Base-by-base conservation (phyloP, 768 basidiomycete species). In the Phylloporus arenicola region DNA sequence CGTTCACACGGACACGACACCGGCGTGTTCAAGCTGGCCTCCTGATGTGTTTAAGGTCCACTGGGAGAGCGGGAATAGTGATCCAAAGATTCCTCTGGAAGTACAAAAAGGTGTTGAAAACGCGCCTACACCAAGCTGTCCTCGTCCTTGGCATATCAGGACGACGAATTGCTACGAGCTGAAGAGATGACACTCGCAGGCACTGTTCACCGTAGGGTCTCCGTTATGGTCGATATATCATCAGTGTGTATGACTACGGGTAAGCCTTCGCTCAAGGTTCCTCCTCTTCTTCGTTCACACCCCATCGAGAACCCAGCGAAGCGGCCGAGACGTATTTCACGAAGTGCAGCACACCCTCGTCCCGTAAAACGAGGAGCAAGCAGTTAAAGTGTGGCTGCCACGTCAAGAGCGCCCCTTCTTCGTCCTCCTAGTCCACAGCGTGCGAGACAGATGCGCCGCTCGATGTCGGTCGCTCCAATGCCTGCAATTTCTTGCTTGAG, bases 241-340 rank as follows among this genome's bases (percentile, higher is more conserved):
- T 38, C 13, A 6, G 17, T 19, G 27, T 48, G 49, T 40, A 44
- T 20, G n/a, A 14, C 41, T 43, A 8, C 13, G 11, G 37, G 27
- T 1, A 16, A 33, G 13, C 31, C 6, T 33, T 33, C n/a, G 11
- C 7, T 41, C 39, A 41, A 16, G 39, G 22, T 7, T 84, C 52
- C 20, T 58, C 64, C 3, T 76, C 78, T 0, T 74, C 80, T 10
- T 79, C 78, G 0, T 40, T 50, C 5, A 97, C 72, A 64, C 97
- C 95, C 92, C 92, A 98, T 47, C 95, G 74, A n/a, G n/a, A n/a
- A n/a, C n/a, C n/a, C n/a, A n/a, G n/a, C n/a, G n/a, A n/a, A n/a
- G n/a, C n/a, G n/a, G 89, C 90, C 24, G 88, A 88, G 17, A 97
- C 81, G 60, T 98, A 98, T 67, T 97, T 98, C 55, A 94, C 91